Conservation (phyloP, 306 rosid species). For the Citrullus mucosospermus region DNA sequence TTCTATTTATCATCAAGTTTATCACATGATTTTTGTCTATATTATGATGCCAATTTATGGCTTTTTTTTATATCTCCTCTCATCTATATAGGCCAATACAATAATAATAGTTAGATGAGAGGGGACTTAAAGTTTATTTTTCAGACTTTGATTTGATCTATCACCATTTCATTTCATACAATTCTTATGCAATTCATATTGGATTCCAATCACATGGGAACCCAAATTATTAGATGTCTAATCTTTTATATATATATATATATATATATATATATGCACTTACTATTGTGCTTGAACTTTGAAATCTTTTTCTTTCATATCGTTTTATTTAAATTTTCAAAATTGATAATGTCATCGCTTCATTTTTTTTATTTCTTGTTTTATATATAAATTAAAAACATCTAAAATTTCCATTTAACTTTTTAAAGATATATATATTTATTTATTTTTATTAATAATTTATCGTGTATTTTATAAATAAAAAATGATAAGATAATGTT, state of each 20-base stretch:
- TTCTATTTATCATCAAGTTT: slow-evolving; percentile 6
- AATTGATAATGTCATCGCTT: too few relatives aligned
- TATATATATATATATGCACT: neutral
- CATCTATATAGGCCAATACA: neutral
- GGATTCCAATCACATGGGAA: slow-evolving; percentile 1
- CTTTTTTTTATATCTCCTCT: neutral
- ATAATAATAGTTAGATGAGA: neutral
- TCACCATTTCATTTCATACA: neutral
- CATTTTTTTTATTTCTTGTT: too few relatives aligned
- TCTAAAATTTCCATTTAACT: too few relatives aligned
- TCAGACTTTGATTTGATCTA: neutral
- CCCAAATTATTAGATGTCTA: neutral
- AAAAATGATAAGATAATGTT: too few relatives aligned
- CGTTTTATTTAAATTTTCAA: too few relatives aligned
- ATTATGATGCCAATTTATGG: neutral
- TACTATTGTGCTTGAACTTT: neutral
- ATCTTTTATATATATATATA: neutral
- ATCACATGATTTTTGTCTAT: slow-evolving; percentile 5
- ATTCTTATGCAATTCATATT: neutral
- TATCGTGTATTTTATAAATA: too few relatives aligned
- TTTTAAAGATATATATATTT: neutral
- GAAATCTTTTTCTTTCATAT: neutral
- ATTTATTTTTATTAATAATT: too few relatives aligned
- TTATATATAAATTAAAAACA: too few relatives aligned
- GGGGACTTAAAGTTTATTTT: neutral